Evolutionary conservation across 768 basidiomycete genomes (phyloP), one percentile per base, ranked within the genome.

Genomic region (Podaxis sp.): DNA sequence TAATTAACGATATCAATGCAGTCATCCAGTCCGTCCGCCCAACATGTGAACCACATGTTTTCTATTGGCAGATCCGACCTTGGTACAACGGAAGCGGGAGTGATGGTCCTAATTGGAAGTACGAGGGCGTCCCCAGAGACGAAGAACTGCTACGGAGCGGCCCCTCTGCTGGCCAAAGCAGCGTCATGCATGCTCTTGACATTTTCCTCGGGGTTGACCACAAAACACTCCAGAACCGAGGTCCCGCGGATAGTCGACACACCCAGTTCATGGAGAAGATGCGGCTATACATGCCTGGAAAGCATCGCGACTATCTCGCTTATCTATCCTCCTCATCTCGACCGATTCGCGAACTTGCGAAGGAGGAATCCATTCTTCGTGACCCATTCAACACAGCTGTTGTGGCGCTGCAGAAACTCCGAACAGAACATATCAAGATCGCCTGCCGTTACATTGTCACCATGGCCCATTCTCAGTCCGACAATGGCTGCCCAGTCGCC

Each of bases 161-260:
- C 0, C 95, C 96, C 23, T 94, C 91, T 9, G 96, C 94, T 1
- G 96, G 96, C 1, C 96, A 99, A 76, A 94, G 91, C 72, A 89
- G 88, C 54, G 82, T 95, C 58, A 93, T 99, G 79, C 92, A 88
- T 65, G 88, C 91, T 7, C 76, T 92, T 23, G 91, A 92, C 70
- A 74, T 95, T 72, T 92, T 93, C 79, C 82, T 93, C 51, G 91
- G 93, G 62, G 88, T 97, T 71, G 88, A 98, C 74, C 90, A 93
- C 74, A 89, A 88, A 64, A 87, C 94, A 69, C 79, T 84, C 46
- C 80, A 88, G 62, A 79, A 85, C 71, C 79, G 88, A 68, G 75
- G 84, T 56, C 86, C 91, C 56, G 73, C 79, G 50, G 72, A 77
- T 60, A 82, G 72, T 66, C 89, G 80, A 42, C 91, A 84, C 72